Evolutionary conservation across 768 basidiomycete genomes (phyloP), one percentile per base, ranked within the genome.

Genomic region (Suillus placidus): DNA sequence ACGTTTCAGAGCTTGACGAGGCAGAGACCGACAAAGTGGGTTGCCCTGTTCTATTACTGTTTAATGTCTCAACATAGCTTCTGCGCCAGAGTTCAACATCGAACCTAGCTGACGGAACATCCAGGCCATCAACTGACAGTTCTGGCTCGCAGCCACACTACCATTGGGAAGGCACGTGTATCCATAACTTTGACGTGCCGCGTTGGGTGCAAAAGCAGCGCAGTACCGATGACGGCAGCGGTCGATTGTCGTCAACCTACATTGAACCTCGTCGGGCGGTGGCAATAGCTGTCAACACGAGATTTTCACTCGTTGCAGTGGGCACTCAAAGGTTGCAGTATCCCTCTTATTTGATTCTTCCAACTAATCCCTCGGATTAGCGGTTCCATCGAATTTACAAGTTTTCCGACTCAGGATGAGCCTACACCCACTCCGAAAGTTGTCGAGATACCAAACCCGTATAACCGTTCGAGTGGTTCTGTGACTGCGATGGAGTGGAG

Each of bases 401-500:
- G 85, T 66, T 88, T 93, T 66, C 93, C 91, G 4, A 85, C 88
- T 3, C 82, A 85, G 65, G 85, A 84, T 51, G 84, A 84, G n/a
- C 73, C 80, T 34, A 73, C 81, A 14, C 88, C 90, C 1, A 82
- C 82, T 63, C 87, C 90, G 2, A 87, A 92, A 72, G 79, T 77
- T 23, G 77, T 94, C 57, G 78, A 86, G 30, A 76, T 91, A n/a
- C 88, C 89, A 6, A 86, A 87, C 67, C 81, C 86, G 43, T 85
- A 87, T 67, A 84, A 82, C 67, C 81, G 80, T 54, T 81, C 83
- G 9, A 85, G 82, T 6, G 93, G 93, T 1, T 78, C 84, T 47
- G 87, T 94, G 6, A 85, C 77, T 65, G 76, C 86, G 13, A 82
- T 97, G 76, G 88, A 94, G 70, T 98, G 96, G 97, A 96, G 93